These are phyloP conservation scores for Periglandula ipomoeae DNA, from an alignment of 2,329 filamentous ascomycete species.

Conservation along the genomic window DNA sequence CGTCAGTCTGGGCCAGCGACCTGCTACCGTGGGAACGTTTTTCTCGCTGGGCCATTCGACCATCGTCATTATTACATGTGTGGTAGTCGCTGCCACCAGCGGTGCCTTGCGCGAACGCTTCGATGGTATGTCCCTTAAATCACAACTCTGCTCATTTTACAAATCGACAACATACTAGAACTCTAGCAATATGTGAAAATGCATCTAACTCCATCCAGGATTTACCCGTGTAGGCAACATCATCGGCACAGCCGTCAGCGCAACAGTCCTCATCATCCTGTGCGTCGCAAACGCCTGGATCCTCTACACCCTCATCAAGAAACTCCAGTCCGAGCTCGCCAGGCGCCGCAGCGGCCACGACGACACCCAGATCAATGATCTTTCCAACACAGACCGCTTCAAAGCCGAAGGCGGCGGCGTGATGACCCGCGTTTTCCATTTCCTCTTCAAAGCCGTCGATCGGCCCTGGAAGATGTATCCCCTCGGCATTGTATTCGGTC, in stretches of 20 bases:
- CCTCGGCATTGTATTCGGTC: constrained; percentile 75
- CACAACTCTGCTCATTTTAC: too few species aligned
- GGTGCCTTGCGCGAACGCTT: constrained; percentile 76
- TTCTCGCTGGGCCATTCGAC: constrained; percentile 93
- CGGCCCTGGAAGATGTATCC: constrained; percentile 95
- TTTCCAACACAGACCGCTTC: constrained; percentile 36
- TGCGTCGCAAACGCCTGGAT: constrained; percentile 83
- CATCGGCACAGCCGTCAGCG: constrained; percentile 80
- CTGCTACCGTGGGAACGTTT: constrained; percentile 87
- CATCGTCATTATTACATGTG: constrained; percentile 81
- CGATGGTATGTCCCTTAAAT: constrained; percentile 40
- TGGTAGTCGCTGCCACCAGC: constrained; percentile 85
- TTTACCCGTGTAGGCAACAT: constrained; percentile 79
- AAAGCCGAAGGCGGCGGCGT: constrained; percentile 71
- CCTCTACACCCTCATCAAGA: constrained; percentile 63
- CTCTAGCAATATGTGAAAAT: background rate
- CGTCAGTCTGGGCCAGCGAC: constrained; percentile 73
- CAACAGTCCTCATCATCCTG: constrained; percentile 71
- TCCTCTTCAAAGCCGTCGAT: constrained; percentile 65
- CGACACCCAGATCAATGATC: constrained; percentile 16
- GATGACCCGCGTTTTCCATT: constrained; percentile 60
- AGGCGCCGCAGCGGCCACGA: constrained; percentile 18
- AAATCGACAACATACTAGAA: too few species aligned
- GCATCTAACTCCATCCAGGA: constrained; percentile 13
- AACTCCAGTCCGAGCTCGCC: constrained; percentile 53